phyloP scores from a whole-genome alignment of 768 basidiomycete genomes.

The Mycena albidolilacea region DNA sequence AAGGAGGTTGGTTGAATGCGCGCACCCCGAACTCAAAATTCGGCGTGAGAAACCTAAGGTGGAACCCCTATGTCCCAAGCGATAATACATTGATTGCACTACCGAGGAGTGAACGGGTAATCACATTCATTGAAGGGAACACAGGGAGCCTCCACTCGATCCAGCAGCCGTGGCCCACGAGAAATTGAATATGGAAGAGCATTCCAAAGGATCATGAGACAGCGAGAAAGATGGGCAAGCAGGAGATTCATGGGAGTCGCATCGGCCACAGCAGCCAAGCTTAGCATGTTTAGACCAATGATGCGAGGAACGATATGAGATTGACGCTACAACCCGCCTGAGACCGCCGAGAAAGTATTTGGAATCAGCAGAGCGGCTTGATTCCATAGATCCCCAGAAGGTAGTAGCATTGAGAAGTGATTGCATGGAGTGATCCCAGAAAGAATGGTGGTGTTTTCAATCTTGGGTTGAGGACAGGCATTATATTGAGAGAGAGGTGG shows the following conservation, averaged over 20 bases:
- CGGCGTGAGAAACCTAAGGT: too few species aligned
- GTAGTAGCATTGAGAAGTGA: too few species aligned
- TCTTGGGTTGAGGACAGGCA: too few species aligned
- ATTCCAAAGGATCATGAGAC: not conserved
- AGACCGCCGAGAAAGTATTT: constrained; percentile 3
- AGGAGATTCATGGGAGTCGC: too few species aligned
- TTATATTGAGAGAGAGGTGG: too few species aligned
- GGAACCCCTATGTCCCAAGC: too few species aligned
- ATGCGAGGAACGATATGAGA: not conserved
- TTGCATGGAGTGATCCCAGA: too few species aligned
- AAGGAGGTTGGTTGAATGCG: not conserved
- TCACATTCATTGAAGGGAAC: not conserved
- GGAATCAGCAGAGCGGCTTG: not conserved
- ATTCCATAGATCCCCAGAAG: too few species aligned
- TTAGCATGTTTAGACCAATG: constrained; percentile 2
- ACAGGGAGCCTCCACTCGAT: not conserved
- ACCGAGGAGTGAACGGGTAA: not conserved
- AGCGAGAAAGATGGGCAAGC: too few species aligned
- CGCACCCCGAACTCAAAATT: too few species aligned
- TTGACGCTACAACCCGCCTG: not conserved
- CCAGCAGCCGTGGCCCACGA: constrained; percentile 3
- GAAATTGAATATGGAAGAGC: not conserved
- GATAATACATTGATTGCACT: too few species aligned
- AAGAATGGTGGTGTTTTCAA: too few species aligned
- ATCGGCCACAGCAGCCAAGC: constrained; percentile 1